Evolutionary conservation across 2,329 filamentous ascomycete species (phyloP), one percentile per base, ranked within the genome.

Genomic region (Monilinia laxa): DNA sequence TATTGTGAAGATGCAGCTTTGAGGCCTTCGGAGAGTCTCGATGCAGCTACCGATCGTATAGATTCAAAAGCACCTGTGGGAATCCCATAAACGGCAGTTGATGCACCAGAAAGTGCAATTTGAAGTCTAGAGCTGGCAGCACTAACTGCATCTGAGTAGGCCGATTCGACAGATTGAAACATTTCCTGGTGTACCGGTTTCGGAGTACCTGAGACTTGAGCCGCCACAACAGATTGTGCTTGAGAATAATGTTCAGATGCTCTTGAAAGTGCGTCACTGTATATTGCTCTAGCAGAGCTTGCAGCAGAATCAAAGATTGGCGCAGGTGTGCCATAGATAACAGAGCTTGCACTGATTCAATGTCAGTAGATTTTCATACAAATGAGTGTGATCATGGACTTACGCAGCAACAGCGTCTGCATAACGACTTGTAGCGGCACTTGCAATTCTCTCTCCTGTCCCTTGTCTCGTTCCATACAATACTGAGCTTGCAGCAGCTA

Each of bases 1-100:
- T 91, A 91, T 73, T 92, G 90, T 47, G 87, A 83, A 63, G 90
- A 90, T 9, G 91, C 91, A 75, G 84, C 84, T 63, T 84, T 83
- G 6, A 91, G 81, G n/a, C 89, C 90, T 72, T 92, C 88, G 18
- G 86, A 84, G 20, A 94, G 81, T 66, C 85, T 85, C 42, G 88
- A 87, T 0, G 90, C 85, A 0, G 91, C 92, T 70, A 93, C 85
- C 0, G 89, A 87, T 62, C 84, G 85, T 40, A 88, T 83, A 7
- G 83, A 86, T 68, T 82, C 81, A 23, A 86, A 77, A 12, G 82
- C 80, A 16, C 81, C 82, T 68, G 79, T 77, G 67, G 77, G 82
- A 1, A 88, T 88, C 1, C 81, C 82, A 68, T 84, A 82, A 0
- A 84, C 70, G 1, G 79, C 80, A 53, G 80, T 78, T 1, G 83